Percentiles rank a stretch among this genome's conserved stretches.
phyloP scores from a whole-genome alignment of 2,329 filamentous ascomycete genomes.

The Hymenoscyphus scutula region DNA sequence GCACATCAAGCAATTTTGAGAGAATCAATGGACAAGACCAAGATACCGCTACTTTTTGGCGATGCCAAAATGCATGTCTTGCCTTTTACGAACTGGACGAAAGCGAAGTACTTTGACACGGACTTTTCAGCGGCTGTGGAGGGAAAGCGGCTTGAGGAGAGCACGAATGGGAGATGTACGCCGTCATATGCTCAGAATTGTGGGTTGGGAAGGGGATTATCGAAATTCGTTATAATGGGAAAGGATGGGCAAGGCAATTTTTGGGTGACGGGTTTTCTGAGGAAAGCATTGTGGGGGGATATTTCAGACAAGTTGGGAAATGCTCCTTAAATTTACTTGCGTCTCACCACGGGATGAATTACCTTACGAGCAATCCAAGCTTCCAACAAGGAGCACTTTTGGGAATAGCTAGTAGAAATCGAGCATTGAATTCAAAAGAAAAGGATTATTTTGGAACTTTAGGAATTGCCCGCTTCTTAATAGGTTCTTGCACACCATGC shows the following conservation, averaged over 20 bases:
- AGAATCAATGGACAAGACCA: conserved; percentile 19
- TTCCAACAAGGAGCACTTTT: not conserved
- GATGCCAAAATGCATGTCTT: conserved; percentile 37
- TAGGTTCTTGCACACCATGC: not conserved
- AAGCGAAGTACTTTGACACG: conserved; percentile 37
- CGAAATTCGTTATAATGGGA: not conserved
- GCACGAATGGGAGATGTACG: not conserved
- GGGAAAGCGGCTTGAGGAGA: not conserved
- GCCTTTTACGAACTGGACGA: conserved; percentile 41
- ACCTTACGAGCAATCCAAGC: not conserved
- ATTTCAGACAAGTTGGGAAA: not conserved
- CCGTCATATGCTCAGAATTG: conserved; percentile 2
- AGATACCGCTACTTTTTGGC: conserved; percentile 37
- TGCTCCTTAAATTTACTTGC: not conserved
- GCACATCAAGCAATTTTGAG: conserved; percentile 36
- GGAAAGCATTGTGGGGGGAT: not conserved
- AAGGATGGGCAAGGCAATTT: conserved; percentile 1
- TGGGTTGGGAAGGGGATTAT: not conserved
- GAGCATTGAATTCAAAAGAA: too few relatives aligned
- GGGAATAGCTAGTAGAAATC: too few relatives aligned
- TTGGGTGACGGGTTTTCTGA: not conserved
- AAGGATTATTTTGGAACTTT: too few relatives aligned
- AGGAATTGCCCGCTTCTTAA: conserved; percentile 1
- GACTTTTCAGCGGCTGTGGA: conserved; percentile 37
- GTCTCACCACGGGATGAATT: too few relatives aligned